Base-by-base conservation (phyloP, 2,329 filamentous ascomycete genomes). In the Colletotrichum sp. region DNA sequence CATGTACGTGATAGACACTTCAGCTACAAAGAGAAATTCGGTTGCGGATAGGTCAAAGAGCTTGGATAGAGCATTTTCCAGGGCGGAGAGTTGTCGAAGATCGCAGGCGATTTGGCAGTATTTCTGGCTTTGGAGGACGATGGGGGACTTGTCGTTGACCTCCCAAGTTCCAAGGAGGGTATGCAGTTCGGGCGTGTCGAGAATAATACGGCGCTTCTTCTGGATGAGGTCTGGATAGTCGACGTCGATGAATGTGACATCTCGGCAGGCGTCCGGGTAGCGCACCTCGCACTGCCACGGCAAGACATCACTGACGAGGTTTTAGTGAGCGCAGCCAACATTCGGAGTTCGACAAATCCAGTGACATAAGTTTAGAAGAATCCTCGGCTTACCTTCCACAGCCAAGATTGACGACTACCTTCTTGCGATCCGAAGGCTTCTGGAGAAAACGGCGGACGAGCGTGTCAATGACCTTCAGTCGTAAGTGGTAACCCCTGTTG, bases 1-100 rank as follows among this genome's bases (percentile, higher is more conserved):
- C 94, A 98, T 97, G 79, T 98, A 98, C 1, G 95, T 97, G 54
- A 98, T 90, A 5, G 95, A 97, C 16, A 98, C 95, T 83, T 98
- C 96, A 1, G 95, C 95, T 31, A 95, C 89, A 78, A 97, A 98
- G 29, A 98, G 85, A 3, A 98, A 89, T 9, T 90, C 84, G 2
- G 87, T 80, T 3, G 33, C 59, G 31, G 68, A 29, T 18, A 93
- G 80, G 51, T 92, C 85, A 3, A 95, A 80, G 58, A 93, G 87
- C 13, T 83, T 83, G 21, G 87, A 87, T 29, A 98, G 83, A 6
- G 90, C 86, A 8, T 85, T 80, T 71, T 92, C 86, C 12, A 98
- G 86, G 18, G 85, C 86, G 27, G 86, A 80, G 7, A 95, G 86
- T 67, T 96, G 88, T 38, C 93, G 90, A 47, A 98, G 84, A 82